Percentiles rank a stretch among this genome's conserved stretches.
Evolutionary conservation across 139 green algal genomes (phyloP).

Genomic region (Chlorella sorokiniana): DNA sequence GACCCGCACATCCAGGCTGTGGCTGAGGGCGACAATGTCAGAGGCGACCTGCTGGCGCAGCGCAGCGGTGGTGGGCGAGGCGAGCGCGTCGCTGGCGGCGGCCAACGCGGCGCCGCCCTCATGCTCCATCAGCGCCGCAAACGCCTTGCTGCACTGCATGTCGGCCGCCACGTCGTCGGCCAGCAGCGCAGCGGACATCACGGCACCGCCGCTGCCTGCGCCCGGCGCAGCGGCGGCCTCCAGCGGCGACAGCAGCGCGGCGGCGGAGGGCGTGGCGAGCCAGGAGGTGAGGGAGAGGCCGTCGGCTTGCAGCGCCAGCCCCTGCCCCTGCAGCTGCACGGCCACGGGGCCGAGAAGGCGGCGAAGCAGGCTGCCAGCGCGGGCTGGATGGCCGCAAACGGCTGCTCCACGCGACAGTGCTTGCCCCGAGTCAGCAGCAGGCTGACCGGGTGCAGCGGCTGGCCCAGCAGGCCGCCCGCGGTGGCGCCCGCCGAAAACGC

Average conservation of each 20-base stretch:
- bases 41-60: slow-evolving; percentile 21
- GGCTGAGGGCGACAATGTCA: slow-evolving; percentile 6
- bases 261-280: background rate
- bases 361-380: slow-evolving; percentile 3
- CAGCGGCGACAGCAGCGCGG: slow-evolving; percentile 19
- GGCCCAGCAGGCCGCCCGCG: background rate
- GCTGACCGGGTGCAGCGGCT: background rate
- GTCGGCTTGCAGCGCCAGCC: slow-evolving; percentile 30
- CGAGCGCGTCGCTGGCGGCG: slow-evolving; percentile 53
- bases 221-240: background rate
- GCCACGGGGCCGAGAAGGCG: slow-evolving; percentile 29
- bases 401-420: slow-evolving; percentile 27
- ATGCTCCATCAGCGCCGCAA: slow-evolving; percentile 71
- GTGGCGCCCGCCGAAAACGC: background rate
- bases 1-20: slow-evolving; percentile 28
- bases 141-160: slow-evolving; percentile 52
- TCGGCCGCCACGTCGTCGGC: slow-evolving; percentile 37
- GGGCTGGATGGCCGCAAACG: background rate
- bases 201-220: background rate
- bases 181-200: slow-evolving; percentile 25
- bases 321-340: background rate
- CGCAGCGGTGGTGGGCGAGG: slow-evolving; percentile 17
- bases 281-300: slow-evolving; percentile 23
- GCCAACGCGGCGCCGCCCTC: slow-evolving; percentile 29
- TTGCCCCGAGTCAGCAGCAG: slow-evolving; percentile 35